Evolutionary conservation across 805 yeast genomes (phyloP).

Genomic region (Candida silvicultrix): DNA sequence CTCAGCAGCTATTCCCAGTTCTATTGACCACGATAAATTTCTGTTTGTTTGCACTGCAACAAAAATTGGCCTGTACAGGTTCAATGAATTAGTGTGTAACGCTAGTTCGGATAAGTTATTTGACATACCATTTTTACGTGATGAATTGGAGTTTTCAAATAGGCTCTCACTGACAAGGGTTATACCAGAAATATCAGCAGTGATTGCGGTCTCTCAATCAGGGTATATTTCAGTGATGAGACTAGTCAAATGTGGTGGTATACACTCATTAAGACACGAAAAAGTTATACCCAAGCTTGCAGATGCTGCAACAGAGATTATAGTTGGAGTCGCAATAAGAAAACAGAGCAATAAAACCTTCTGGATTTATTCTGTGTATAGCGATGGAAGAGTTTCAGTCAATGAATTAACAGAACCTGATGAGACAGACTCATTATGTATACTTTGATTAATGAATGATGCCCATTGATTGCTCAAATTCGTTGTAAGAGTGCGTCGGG

Average conservation of each 20-base stretch:
- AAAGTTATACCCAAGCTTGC: constrained; percentile 24
- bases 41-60: constrained; percentile 39
- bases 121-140: constrained; percentile 20
- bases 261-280: constrained; percentile 38
- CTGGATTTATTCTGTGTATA: not conserved
- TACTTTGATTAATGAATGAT: not conserved
- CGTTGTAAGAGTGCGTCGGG: no score
- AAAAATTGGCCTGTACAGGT: constrained; percentile 38
- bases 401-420: not conserved
- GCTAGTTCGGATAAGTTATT: constrained; percentile 39
- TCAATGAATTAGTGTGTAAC: constrained; percentile 40
- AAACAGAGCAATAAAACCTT: constrained; percentile 3
- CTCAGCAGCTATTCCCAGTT: constrained; percentile 4
- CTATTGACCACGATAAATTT: constrained; percentile 23
- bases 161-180: constrained; percentile 25
- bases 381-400: not conserved
- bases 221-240: constrained; percentile 38
- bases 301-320: constrained; percentile 7
- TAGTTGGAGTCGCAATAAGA: constrained; percentile 10
- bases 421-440: not conserved
- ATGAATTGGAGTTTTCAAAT: constrained; percentile 12
- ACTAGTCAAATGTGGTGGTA: constrained; percentile 34
- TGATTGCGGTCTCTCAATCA: constrained; percentile 35
- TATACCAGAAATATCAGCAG: constrained; percentile 35
- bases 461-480: no score